Percentiles rank a stretch among this genome's conserved stretches.
These are phyloP conservation scores for Sporobolomyces pararoseus DNA, from an alignment of 768 basidiomycete genomes.

Conservation along the genomic window DNA sequence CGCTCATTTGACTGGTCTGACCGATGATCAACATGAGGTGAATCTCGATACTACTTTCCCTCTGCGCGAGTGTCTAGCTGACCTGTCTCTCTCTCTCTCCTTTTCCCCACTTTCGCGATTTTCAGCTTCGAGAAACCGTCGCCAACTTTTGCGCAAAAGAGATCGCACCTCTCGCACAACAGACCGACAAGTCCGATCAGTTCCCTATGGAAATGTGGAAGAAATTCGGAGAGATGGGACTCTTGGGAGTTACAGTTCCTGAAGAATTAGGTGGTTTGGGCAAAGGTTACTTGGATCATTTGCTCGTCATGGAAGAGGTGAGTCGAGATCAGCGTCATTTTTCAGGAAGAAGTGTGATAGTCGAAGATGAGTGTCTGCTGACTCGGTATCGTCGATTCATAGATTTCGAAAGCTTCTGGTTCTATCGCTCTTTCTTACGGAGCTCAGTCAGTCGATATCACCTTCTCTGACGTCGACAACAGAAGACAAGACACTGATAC, in stretches of 20 bases:
- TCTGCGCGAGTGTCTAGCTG: not conserved
- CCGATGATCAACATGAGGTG: slow-evolving; percentile 75
- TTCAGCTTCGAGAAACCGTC: slow-evolving; percentile 80
- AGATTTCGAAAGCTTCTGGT: slow-evolving; percentile 81
- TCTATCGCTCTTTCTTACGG: slow-evolving; percentile 89
- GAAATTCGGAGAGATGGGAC: slow-evolving; percentile 82
- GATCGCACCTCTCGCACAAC: slow-evolving; percentile 76
- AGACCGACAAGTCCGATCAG: slow-evolving; percentile 78
- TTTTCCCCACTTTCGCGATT: no score
- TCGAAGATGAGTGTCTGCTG: not conserved
- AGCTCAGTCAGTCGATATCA: slow-evolving; percentile 56
- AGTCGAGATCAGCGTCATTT: not conserved
- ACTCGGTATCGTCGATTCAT: not conserved
- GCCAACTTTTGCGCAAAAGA: slow-evolving; percentile 75
- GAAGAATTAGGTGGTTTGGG: slow-evolving; percentile 76
- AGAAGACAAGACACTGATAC: slow-evolving; percentile 53
- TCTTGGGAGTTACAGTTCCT: slow-evolving; percentile 69
- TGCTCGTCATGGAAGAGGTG: slow-evolving; percentile 77
- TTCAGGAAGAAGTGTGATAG: not conserved
- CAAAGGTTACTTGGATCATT: slow-evolving; percentile 62
- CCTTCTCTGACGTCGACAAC: no score
- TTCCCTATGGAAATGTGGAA: slow-evolving; percentile 80
- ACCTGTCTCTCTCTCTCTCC: not conserved
- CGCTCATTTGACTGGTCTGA: slow-evolving; percentile 67
- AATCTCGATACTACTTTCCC: slow-evolving; percentile 28